phyloP scores from a whole-genome alignment of 106 monocot genomes.

The Dendrobium nobile region DNA sequence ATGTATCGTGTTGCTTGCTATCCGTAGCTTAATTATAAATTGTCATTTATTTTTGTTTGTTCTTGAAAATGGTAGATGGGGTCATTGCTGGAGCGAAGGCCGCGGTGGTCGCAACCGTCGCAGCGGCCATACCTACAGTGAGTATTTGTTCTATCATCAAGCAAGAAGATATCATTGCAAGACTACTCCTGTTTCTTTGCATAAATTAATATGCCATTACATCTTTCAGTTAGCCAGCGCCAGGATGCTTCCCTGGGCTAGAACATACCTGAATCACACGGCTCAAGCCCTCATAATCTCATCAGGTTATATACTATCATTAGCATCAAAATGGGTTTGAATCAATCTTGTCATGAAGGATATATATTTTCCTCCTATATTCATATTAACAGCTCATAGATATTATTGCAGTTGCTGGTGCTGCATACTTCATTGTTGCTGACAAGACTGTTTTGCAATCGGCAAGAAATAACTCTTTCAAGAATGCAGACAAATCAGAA shows the following conservation, averaged over 20 bases:
- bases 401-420: constrained; percentile 51
- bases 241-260: constrained; percentile 90
- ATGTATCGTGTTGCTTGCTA: no score
- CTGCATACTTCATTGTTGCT: constrained; percentile 85
- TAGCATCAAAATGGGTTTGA: background rate
- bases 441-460: constrained; percentile 78
- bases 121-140: constrained; percentile 74
- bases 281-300: constrained; percentile 90
- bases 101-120: constrained; percentile 56
- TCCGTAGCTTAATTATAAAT: background rate
- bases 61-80: constrained; percentile 48
- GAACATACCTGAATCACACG: constrained; percentile 66
- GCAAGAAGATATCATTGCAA: no score
- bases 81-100: constrained; percentile 87
- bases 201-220: no score
- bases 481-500: constrained; percentile 8
- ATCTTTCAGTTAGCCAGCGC: constrained; percentile 63
- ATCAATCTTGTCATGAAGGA: no score
- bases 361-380: background rate
- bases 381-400: background rate
- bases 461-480: constrained; percentile 79
- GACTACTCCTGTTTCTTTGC: no score
- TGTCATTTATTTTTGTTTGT: background rate
- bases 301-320: constrained; percentile 31
- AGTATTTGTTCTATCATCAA: constrained; percentile 2